Conservation (phyloP, 495 filamentous ascomycete genomes). For the Aspergillus leporis region DNA sequence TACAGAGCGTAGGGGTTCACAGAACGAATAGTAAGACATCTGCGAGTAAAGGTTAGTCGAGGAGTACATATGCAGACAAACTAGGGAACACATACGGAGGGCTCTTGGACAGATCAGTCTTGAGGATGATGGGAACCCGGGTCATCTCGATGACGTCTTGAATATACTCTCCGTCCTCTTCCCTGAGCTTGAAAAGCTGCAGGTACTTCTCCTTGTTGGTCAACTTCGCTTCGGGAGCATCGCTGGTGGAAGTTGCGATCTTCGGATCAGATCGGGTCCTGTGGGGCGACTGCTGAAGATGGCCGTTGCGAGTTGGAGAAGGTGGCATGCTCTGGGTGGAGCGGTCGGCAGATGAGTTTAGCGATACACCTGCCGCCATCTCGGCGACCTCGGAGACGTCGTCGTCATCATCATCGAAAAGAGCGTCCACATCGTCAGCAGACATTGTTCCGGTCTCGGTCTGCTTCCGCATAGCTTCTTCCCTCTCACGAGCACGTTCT, state of each 20-base stretch:
- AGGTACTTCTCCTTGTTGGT: slow-evolving; percentile 96
- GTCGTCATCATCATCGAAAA: slow-evolving; percentile 92
- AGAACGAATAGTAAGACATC: slow-evolving; percentile 95
- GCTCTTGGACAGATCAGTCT: slow-evolving; percentile 98
- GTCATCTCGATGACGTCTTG: slow-evolving; percentile 99
- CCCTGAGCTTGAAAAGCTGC: slow-evolving; percentile 82
- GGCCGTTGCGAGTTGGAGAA: slow-evolving; percentile 79
- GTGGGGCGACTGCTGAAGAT: slow-evolving; percentile 71
- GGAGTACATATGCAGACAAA: slow-evolving; percentile 35
- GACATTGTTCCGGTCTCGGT: slow-evolving; percentile 92
- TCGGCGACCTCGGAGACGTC: slow-evolving; percentile 86
- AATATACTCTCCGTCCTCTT: slow-evolving; percentile 93
- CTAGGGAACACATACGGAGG: slow-evolving; percentile 76
- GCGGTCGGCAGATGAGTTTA: slow-evolving; percentile 67
- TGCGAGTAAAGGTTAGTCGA: slow-evolving; percentile 37
- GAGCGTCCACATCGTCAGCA: slow-evolving; percentile 83
- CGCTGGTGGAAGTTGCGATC: slow-evolving; percentile 70
- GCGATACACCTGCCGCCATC: slow-evolving; percentile 80
- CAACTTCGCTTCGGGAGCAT: slow-evolving; percentile 71
- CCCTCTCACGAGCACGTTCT: slow-evolving; percentile 74
- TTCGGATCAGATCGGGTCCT: slow-evolving; percentile 91
- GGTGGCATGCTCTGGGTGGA: slow-evolving; percentile 96
- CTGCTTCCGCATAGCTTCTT: slow-evolving; percentile 84
- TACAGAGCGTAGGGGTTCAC: slow-evolving; percentile 94
- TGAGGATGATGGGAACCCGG: slow-evolving; percentile 90